These are phyloP conservation scores for Blastobotrys illinoisensis DNA, from an alignment of 1,139 yeast genomes.

Conservation along the genomic window DNA sequence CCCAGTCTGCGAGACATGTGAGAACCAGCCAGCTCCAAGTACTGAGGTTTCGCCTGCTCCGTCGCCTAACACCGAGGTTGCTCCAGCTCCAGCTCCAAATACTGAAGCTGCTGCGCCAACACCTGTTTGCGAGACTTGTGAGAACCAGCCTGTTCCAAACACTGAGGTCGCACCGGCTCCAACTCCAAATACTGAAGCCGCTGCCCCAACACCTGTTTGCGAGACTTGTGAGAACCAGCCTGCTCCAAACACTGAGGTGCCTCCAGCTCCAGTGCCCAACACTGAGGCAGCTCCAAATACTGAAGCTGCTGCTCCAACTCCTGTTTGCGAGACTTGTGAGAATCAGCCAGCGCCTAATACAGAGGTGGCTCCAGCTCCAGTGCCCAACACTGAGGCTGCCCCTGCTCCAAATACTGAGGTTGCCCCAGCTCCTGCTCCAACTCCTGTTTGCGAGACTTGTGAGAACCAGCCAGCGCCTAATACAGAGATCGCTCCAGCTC, in stretches of 20 bases:
- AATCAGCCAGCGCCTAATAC: neutral
- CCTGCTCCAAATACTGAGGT: neutral
- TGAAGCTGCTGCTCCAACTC: neutral
- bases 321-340: neutral
- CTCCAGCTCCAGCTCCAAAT: neutral
- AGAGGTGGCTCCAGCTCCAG: neutral
- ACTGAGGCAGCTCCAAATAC: neutral
- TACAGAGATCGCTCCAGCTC: neutral
- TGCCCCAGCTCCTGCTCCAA: no score
- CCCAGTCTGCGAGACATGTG: neutral
- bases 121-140: neutral
- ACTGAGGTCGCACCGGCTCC: neutral
- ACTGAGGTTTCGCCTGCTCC: neutral
- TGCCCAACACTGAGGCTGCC: neutral
- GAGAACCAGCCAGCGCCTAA: neutral
- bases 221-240: neutral
- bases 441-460: neutral
- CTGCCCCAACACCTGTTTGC: neutral
- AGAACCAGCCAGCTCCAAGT: neutral
- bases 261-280: neutral
- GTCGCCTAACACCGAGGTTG: neutral
- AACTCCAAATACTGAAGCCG: neutral
- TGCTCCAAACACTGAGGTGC: neutral
- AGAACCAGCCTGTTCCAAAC: no score
- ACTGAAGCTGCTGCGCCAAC: neutral